phyloP scores from a whole-genome alignment of 1,284 basidiomycete genomes.

The Coriolopsis trogii region DNA sequence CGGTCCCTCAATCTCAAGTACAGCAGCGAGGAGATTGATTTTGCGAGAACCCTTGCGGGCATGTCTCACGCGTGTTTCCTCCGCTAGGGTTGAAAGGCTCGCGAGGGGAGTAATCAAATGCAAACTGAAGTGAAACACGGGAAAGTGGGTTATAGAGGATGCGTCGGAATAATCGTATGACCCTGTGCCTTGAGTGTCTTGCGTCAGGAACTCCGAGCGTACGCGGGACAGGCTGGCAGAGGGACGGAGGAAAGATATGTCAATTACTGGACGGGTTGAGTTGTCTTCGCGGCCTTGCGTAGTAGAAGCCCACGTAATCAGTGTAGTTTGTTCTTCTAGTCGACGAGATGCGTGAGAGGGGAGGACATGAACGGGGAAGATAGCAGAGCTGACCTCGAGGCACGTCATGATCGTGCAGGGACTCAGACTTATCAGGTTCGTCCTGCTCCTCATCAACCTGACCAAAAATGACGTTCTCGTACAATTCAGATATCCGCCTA shows the following conservation, averaged over 20 bases:
- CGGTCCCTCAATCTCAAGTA: constrained; percentile 75
- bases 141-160: constrained; percentile 68
- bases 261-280: constrained; percentile 8
- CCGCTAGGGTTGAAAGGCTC: constrained; percentile 32
- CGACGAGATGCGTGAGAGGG: background rate
- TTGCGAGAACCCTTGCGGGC: constrained; percentile 39
- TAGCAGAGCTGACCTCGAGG: constrained; percentile 5
- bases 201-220: constrained; percentile 30
- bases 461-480: constrained; percentile 66
- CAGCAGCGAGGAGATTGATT: constrained; percentile 60
- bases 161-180: constrained; percentile 60
- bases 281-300: constrained; percentile 18
- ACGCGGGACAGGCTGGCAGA: constrained; percentile 28
- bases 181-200: constrained; percentile 50
- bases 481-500: constrained; percentile 63
- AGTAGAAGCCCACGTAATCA: constrained; percentile 61
- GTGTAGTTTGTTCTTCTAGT: constrained; percentile 42
- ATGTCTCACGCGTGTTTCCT: constrained; percentile 10
- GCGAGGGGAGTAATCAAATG: constrained; percentile 55
- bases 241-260: constrained; percentile 32
- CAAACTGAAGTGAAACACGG: constrained; percentile 66
- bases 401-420: constrained; percentile 13
- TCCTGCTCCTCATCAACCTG: constrained; percentile 28
- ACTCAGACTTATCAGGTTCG: too few relatives aligned
- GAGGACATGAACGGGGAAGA: constrained; percentile 1